Base-by-base conservation (phyloP, 495 filamentous ascomycete genomes). In the Saxophila tyrrhenica region DNA sequence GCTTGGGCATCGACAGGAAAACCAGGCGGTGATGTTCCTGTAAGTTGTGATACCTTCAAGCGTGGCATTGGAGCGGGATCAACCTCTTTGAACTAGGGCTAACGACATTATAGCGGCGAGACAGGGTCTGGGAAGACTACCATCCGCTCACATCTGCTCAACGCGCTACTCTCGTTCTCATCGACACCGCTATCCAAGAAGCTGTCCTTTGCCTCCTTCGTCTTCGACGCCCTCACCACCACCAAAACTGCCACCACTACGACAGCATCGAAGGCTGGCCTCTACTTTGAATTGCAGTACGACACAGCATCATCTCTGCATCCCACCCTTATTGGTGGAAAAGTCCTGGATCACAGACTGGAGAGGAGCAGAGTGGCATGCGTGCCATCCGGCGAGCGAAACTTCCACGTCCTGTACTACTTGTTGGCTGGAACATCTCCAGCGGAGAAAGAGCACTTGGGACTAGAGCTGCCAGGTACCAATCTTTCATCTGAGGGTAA, bases 161-260 rank as follows among this genome's bases (percentile, higher is more conserved):
- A 87, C 10, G 78, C 89, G 16, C 77, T 97, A 45, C 75, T 98
- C 1, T 83, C 81, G 54, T 91, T 85, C 61, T 92, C 89, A 13
- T 86, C 89, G 0, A 97, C 92, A 8, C 92, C 92, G 0, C 71
- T 98, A 2, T 96, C 91, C 1, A 83, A 81, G 53, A 98, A 95
- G 67, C 75, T 96, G 21, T 95, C 89, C 2, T 86, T 91, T 35
- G 91, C 92, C 32, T 82, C 89, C 13, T 98, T 94, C 66, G 78
- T 96, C 22, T 96, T 97, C 67, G 92, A 98, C 66, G 84, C 89
- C 7, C 76, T 98, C 39, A 98, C 92, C 2, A 95, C 92, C 7
- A 98, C 91, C n/a, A 98, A 98, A 73, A 94, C 90, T 17, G 78
- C 87, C 19, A 95, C 90, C 5, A 95, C 90, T 0, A 90, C 90